Conservation (phyloP, 2,329 filamentous ascomycete species). For the Beauveria brongniartii region DNA sequence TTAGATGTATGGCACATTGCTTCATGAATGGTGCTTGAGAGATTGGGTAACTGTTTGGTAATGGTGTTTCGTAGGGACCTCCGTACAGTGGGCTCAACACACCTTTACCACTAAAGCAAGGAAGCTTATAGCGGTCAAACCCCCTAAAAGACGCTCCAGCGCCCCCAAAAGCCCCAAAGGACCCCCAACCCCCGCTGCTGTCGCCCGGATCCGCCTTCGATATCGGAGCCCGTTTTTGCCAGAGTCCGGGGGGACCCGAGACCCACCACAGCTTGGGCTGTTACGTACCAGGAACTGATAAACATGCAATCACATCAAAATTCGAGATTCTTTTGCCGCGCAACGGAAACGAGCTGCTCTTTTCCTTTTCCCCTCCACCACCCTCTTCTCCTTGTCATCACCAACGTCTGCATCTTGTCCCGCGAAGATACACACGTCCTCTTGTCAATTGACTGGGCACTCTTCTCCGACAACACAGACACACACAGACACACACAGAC, state of each 20-base stretch:
- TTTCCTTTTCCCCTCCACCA: conserved; percentile 9
- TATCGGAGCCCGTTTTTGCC: not conserved
- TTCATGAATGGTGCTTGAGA: not conserved
- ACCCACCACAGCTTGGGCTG: conserved; percentile 16
- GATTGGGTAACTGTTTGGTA: conserved; percentile 8
- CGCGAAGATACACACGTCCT: not conserved
- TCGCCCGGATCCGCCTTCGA: conserved; percentile 9
- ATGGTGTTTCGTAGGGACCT: not conserved
- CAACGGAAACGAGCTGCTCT: not conserved
- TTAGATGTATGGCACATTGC: not conserved
- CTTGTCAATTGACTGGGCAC: conserved; percentile 16
- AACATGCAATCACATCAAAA: conserved; percentile 9
- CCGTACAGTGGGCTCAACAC: not conserved
- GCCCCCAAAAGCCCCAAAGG: not conserved
- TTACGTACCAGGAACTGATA: conserved; percentile 13
- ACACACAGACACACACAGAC: too few species aligned
- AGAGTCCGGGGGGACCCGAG: conserved; percentile 19
- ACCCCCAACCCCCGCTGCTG: not conserved
- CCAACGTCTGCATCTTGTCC: conserved; percentile 8
- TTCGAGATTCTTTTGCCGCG: conserved; percentile 10
- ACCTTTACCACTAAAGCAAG: not conserved
- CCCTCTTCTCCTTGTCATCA: conserved; percentile 10
- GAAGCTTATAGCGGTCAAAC: not conserved
- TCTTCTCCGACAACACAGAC: not conserved
- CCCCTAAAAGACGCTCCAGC: not conserved